These are phyloP conservation scores for Lactarius pseudohatsudake DNA, from an alignment of 768 basidiomycete species.

Conservation along the genomic window DNA sequence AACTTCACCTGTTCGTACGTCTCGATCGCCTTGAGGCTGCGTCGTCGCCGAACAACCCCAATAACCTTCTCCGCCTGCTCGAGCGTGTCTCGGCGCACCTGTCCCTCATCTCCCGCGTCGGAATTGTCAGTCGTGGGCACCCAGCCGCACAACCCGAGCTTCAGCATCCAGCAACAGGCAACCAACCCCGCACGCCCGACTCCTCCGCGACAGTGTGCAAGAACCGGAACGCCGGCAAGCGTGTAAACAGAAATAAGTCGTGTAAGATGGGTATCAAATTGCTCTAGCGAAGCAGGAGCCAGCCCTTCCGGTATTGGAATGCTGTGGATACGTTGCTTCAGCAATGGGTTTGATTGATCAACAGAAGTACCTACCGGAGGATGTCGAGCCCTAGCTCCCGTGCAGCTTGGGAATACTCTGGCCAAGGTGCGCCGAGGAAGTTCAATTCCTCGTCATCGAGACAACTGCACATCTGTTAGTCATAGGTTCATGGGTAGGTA, in stretches of 20 bases:
- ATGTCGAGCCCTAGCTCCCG: slow-evolving; percentile 70
- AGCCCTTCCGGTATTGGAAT: slow-evolving; percentile 91
- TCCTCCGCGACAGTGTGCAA: slow-evolving; percentile 92
- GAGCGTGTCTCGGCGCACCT: slow-evolving; percentile 49
- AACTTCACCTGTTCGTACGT: slow-evolving; percentile 92
- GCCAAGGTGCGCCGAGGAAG: slow-evolving; percentile 86
- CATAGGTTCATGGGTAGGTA: neutral
- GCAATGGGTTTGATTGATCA: neutral
- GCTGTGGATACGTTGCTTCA: slow-evolving; percentile 40
- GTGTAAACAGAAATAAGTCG: slow-evolving; percentile 71
- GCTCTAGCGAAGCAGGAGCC: slow-evolving; percentile 57
- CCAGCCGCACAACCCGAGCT: slow-evolving; percentile 87
- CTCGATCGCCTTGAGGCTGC: slow-evolving; percentile 90
- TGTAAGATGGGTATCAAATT: slow-evolving; percentile 64
- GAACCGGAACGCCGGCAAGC: slow-evolving; percentile 63
- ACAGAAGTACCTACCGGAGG: slow-evolving; percentile 53
- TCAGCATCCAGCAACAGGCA: slow-evolving; percentile 90
- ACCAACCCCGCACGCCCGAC: slow-evolving; percentile 91
- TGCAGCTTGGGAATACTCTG: slow-evolving; percentile 66
- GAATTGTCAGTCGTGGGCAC: slow-evolving; percentile 35
- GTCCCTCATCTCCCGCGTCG: slow-evolving; percentile 11
- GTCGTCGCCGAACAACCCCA: slow-evolving; percentile 63
- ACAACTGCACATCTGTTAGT: slow-evolving; percentile 49
- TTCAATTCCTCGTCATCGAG: slow-evolving; percentile 82
- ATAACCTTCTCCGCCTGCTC: slow-evolving; percentile 73